Percentiles rank a stretch among this genome's conserved stretches.
phyloP scores from a whole-genome alignment of 352 stramenopile species.

The Phytophthora fragariaefolia region DNA sequence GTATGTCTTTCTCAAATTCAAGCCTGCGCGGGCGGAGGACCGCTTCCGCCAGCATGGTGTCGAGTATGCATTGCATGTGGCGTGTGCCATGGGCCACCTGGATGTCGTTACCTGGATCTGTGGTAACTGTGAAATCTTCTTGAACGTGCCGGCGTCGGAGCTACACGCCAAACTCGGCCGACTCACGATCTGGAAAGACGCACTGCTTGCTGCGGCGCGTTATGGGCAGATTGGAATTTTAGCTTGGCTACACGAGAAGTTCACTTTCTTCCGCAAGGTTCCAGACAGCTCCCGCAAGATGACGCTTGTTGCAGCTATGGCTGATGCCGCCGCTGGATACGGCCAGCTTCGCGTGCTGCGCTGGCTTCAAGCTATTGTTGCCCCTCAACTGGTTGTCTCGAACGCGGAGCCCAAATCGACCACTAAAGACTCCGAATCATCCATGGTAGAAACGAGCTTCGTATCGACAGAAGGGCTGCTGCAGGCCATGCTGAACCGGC shows the following conservation, averaged over 20 bases:
- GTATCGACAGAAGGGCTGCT: constrained; percentile 39
- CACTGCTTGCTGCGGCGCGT: constrained; percentile 32
- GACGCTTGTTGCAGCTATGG: constrained; percentile 29
- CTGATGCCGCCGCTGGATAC: constrained; percentile 35
- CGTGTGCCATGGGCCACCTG: constrained; percentile 41
- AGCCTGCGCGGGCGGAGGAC: constrained; percentile 22
- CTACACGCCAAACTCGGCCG: constrained; percentile 36
- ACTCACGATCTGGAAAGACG: constrained; percentile 38
- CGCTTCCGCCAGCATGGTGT: constrained; percentile 37
- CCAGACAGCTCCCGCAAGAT: constrained; percentile 27
- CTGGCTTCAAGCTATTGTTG: constrained; percentile 35
- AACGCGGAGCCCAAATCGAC: not conserved
- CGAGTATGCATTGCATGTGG: constrained; percentile 39
- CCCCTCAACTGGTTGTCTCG: constrained; percentile 18
- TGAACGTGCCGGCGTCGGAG: constrained; percentile 33
- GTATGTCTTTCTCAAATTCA: constrained; percentile 35
- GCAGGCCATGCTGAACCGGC: constrained; percentile 35
- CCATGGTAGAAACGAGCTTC: constrained; percentile 31
- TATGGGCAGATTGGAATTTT: constrained; percentile 33
- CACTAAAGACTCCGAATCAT: not conserved
- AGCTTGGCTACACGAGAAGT: constrained; percentile 35
- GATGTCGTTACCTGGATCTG: constrained; percentile 51
- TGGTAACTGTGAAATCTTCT: constrained; percentile 42
- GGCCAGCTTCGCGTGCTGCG: constrained; percentile 43
- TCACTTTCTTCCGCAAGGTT: constrained; percentile 38